phyloP scores from a whole-genome alignment of 2,329 filamentous ascomycete species.

The Penicillium sp. region DNA sequence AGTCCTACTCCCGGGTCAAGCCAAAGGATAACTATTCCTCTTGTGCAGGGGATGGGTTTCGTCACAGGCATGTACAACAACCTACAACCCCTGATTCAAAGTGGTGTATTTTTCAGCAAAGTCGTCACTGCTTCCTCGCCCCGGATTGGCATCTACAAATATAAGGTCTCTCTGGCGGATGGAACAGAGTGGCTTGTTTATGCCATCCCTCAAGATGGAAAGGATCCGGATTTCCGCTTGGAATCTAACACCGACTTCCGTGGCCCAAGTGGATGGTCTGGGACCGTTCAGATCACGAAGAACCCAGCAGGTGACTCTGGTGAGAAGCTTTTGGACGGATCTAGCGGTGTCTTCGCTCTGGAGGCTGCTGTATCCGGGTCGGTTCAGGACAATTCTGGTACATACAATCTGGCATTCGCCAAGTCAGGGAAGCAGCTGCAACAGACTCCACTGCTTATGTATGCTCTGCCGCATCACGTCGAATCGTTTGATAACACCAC shows the following conservation, averaged over 20 bases:
- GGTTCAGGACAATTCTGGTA: too few species aligned
- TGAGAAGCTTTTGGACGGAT: slow-evolving; percentile 64
- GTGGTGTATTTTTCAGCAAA: slow-evolving; percentile 64
- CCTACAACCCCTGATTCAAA: slow-evolving; percentile 63
- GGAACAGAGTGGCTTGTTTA: slow-evolving; percentile 73
- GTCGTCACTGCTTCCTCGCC: slow-evolving; percentile 49
- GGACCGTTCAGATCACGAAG: slow-evolving; percentile 78
- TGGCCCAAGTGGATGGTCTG: slow-evolving; percentile 61
- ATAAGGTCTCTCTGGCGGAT: slow-evolving; percentile 63
- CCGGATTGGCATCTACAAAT: slow-evolving; percentile 64
- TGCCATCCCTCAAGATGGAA: slow-evolving; percentile 51
- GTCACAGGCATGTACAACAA: slow-evolving; percentile 70
- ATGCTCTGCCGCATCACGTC: slow-evolving; percentile 76
- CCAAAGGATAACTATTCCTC: slow-evolving; percentile 64
- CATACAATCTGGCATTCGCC: too few species aligned
- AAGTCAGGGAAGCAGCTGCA: too few species aligned
- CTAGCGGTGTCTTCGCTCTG: slow-evolving; percentile 67
- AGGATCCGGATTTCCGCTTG: slow-evolving; percentile 58
- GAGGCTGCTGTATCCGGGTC: too few species aligned
- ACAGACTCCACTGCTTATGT: slow-evolving; percentile 64
- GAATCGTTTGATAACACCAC: slow-evolving; percentile 60
- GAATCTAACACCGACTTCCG: slow-evolving; percentile 57
- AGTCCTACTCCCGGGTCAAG: too few species aligned
- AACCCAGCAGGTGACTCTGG: slow-evolving; percentile 51
- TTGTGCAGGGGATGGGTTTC: slow-evolving; percentile 84